A percentile compares a stretch with the other conserved stretches of the same genome.
These are phyloP conservation scores for Fusarium scirpi DNA, from an alignment of 2,329 filamentous ascomycete species.

Conservation along the genomic window DNA sequence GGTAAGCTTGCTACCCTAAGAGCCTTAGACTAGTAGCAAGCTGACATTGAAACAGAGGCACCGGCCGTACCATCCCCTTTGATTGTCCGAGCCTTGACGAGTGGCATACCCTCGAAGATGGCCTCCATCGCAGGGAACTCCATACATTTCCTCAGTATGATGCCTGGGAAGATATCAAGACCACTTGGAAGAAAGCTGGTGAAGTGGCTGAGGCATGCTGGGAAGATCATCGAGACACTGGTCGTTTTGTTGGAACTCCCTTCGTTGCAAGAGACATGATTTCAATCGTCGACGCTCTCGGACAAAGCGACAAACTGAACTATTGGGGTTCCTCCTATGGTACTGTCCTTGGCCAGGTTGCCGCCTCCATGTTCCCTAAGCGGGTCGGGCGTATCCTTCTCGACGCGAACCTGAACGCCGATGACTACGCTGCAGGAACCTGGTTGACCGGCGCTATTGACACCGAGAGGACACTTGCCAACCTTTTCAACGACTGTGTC, in stretches of 20 bases:
- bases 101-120: no score
- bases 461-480: not conserved
- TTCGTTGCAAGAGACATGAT: conserved; percentile 55
- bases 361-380: conserved; percentile 40
- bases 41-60: not conserved
- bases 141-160: not conserved
- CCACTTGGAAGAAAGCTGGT: accelerated
- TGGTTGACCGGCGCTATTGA: accelerated
- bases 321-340: conserved; percentile 51
- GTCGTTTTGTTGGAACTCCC: conserved; percentile 47
- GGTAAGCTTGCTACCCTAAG: not conserved
- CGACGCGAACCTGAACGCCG: conserved; percentile 27
- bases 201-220: conserved; percentile 33
- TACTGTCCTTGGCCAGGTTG: conserved; percentile 33
- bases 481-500: conserved; percentile 8
- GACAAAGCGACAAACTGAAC: conserved; percentile 49
- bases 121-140: conserved; percentile 1
- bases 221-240: conserved; percentile 36
- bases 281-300: conserved; percentile 48
- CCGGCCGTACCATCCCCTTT: conserved; percentile 18
- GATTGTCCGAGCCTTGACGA: not conserved
- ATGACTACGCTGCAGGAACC: conserved; percentile 5
- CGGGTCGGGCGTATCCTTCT: conserved; percentile 37
- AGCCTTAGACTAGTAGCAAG: no score
- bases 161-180: not conserved